Evolutionary conservation across 352 stramenopile species (phyloP), one percentile per base, ranked within the genome.

Genomic region (Phytophthora pluvialis): DNA sequence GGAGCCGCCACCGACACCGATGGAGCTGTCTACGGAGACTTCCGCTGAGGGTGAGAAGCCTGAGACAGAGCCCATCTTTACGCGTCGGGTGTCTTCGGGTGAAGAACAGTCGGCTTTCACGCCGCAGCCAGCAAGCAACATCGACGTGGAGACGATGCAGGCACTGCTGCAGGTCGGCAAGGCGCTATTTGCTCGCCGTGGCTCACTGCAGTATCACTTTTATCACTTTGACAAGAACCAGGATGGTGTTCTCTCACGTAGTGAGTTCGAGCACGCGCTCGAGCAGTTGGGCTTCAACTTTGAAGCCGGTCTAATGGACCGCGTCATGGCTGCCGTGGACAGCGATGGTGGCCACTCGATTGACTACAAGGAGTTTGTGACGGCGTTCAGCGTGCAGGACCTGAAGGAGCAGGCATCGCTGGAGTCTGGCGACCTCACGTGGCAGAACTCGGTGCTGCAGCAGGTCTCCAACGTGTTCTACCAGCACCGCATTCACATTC

Each of bases 391-490:
- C 25, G 73, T 97, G n/a, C 79, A 92, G 54, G 89, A 97, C 63
- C 26, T 70, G 11, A 94, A 89, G 54, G 88, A 93, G 44, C 72
- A 83, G 53, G 53, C 62, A 12, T 73, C 72, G 32, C 69, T 90
- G 1, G 80, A 77, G 28, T 80, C 77, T 21, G 83, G 82, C 25
- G 84, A 85, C 61, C 67, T 87, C 72, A 96, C 78, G 69, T 98
- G 93, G 93, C 90, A 98, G 72, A 91, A 97, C 61, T 81, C 89
- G 13, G 87, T 98, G 43, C 77, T 98, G 35, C 92, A 98, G 67
- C 89, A 97, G 52, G 90, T 98, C 29, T 94, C 93, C 38, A 98
- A 98, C 70, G 93, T 97, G 50, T 93, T 98, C 60, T 98, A 97
- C 67, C 92, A 98, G 80, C 92, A 98, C 64, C 85, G 93, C 21